Evolutionary conservation across 2,329 filamentous ascomycete genomes (phyloP).

Genomic region (Fusarium foetens): DNA sequence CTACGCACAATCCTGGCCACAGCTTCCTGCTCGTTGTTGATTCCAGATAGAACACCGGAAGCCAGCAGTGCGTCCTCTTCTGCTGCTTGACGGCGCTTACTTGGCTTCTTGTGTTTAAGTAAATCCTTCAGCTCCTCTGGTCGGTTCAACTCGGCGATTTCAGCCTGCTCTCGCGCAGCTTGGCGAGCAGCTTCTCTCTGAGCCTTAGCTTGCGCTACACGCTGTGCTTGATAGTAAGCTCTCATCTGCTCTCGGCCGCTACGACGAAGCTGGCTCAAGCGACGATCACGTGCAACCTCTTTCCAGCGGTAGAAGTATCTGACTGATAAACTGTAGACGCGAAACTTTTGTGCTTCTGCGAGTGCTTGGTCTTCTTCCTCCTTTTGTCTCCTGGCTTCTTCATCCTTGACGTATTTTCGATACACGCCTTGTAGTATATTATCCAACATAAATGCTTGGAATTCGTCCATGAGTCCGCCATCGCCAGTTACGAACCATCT

Average conservation of each 20-base stretch:
- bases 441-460: slow-evolving; percentile 58
- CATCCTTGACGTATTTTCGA: slow-evolving; percentile 52
- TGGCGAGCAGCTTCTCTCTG: slow-evolving; percentile 49
- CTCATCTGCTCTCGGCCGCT: slow-evolving; percentile 63
- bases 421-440: slow-evolving; percentile 57
- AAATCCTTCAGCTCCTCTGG: slow-evolving; percentile 50
- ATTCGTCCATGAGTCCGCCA: slow-evolving; percentile 62
- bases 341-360: slow-evolving; percentile 60
- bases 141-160: slow-evolving; percentile 45
- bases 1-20: slow-evolving; percentile 51
- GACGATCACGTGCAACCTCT: slow-evolving; percentile 58
- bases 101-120: slow-evolving; percentile 47
- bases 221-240: slow-evolving; percentile 56
- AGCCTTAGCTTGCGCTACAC: slow-evolving; percentile 46
- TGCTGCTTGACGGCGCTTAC: slow-evolving; percentile 47
- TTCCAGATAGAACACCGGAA: slow-evolving; percentile 55
- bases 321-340: slow-evolving; percentile 60
- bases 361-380: slow-evolving; percentile 61
- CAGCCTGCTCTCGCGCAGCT: slow-evolving; percentile 41
- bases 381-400: slow-evolving; percentile 53
- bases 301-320: slow-evolving; percentile 69
- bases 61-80: slow-evolving; percentile 54
- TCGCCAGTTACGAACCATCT: slow-evolving; percentile 67
- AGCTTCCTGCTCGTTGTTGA: slow-evolving; percentile 52
- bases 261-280: slow-evolving; percentile 61